phyloP scores from a whole-genome alignment of 177 flowering plant genomes.

The Vitis hybrid region DNA sequence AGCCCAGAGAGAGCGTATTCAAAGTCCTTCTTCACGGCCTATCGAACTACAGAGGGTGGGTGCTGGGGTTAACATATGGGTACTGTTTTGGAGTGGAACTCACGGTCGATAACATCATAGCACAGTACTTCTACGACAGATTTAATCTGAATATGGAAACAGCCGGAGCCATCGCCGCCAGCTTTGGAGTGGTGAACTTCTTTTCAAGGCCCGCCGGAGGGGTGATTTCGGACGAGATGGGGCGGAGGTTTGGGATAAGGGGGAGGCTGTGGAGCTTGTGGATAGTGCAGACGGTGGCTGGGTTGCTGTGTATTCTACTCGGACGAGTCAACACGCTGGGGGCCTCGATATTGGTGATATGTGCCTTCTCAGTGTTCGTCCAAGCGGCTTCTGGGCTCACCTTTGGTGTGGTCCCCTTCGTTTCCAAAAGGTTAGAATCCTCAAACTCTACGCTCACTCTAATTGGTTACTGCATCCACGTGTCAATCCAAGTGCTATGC shows the following conservation, averaged over 20 bases:
- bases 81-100: conserved; percentile 59
- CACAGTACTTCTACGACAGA: conserved; percentile 57
- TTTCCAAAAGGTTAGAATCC: conserved; percentile 50
- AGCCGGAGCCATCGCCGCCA: conserved; percentile 60
- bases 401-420: conserved; percentile 68
- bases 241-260: conserved; percentile 51
- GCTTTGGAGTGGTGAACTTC: conserved; percentile 56
- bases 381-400: conserved; percentile 65
- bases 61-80: conserved; percentile 50
- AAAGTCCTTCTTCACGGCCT: conserved; percentile 38
- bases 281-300: conserved; percentile 52
- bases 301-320: conserved; percentile 49
- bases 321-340: conserved; percentile 47
- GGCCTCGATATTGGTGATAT: conserved; percentile 47
- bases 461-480: too few relatives aligned
- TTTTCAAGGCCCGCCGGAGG: conserved; percentile 64
- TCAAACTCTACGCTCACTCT: not conserved
- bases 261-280: conserved; percentile 71
- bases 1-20: conserved; percentile 15
- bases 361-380: conserved; percentile 54
- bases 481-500: too few relatives aligned
- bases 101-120: conserved; percentile 57
- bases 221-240: conserved; percentile 49
- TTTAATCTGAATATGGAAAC: conserved; percentile 36
- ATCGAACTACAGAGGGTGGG: conserved; percentile 63